phyloP scores from a whole-genome alignment of 169 alveolate genomes.

The Eimeria sp. region DNA sequence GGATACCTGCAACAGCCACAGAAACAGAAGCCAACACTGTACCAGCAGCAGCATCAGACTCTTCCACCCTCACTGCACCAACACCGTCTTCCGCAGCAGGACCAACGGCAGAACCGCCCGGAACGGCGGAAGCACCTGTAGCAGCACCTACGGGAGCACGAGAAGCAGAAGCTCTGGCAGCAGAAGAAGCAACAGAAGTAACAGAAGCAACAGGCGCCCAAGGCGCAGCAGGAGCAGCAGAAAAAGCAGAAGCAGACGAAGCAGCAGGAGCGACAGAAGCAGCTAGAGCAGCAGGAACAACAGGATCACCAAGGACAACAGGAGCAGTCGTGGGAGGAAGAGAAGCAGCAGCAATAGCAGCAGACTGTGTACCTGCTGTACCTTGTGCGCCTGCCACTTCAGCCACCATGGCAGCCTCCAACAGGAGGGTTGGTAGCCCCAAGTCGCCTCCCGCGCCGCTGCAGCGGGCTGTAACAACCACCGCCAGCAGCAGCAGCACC shows the following conservation, averaged over 20 bases:
- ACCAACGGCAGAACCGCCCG: background rate
- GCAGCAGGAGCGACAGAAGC: background rate
- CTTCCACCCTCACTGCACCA: background rate
- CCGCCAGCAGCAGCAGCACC: background rate
- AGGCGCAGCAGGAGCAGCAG: too few relatives aligned
- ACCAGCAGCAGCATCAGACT: background rate
- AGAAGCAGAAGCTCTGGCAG: too few relatives aligned
- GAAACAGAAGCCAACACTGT: background rate
- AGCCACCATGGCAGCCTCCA: background rate
- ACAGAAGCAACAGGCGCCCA: too few relatives aligned
- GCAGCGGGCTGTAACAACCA: background rate
- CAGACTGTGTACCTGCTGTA: background rate
- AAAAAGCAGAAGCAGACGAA: too few relatives aligned
- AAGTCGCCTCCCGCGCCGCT: background rate
- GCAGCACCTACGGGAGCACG: background rate
- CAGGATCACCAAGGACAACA: background rate
- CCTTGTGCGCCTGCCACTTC: background rate
- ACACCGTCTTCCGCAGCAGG: background rate
- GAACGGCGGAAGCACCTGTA: background rate
- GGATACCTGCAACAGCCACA: background rate
- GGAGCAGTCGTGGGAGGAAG: too few relatives aligned
- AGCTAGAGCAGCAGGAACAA: background rate
- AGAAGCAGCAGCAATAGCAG: background rate
- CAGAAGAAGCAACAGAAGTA: too few relatives aligned
- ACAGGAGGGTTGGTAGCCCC: background rate